These are phyloP conservation scores for Cystobasidium onofrii DNA, from an alignment of 768 basidiomycete genomes.

Conservation along the genomic window DNA sequence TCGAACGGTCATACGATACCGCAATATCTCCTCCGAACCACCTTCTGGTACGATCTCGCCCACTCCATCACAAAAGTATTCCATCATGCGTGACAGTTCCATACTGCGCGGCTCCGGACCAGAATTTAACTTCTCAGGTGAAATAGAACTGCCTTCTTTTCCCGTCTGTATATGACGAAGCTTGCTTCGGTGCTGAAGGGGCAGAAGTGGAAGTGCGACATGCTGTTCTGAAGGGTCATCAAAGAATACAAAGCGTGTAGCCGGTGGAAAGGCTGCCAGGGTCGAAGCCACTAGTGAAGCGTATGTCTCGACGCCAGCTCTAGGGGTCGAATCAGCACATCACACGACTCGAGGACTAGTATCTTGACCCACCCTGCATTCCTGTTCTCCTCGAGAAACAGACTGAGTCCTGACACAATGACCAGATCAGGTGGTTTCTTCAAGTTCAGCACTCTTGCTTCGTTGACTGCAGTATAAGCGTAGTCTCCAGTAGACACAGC, in stretches of 20 bases:
- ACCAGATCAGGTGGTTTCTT: slow-evolving; percentile 22
- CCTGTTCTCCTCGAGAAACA: background rate
- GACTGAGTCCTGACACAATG: slow-evolving; percentile 1
- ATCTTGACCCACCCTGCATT: slow-evolving; percentile 14
- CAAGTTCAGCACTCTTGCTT: background rate
- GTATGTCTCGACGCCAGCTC: slow-evolving; percentile 22
- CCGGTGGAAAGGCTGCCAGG: slow-evolving; percentile 12
- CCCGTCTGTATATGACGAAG: background rate
- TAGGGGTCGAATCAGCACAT: too few relatives aligned
- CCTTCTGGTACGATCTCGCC: background rate
- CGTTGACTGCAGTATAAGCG: background rate
- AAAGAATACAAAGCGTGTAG: slow-evolving; percentile 14
- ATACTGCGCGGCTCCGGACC: background rate
- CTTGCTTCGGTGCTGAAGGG: slow-evolving; percentile 3
- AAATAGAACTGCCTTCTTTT: background rate
- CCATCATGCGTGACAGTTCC: background rate
- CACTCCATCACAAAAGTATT: slow-evolving; percentile 21
- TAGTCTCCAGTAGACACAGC: background rate
- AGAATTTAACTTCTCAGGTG: background rate
- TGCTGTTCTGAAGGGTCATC: slow-evolving; percentile 8
- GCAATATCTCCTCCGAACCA: slow-evolving; percentile 8
- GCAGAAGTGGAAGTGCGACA: background rate
- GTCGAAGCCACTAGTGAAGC: slow-evolving; percentile 1
- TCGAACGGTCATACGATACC: background rate
- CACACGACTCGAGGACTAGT: too few relatives aligned